phyloP scores from a whole-genome alignment of 805 yeast species.

The Zygosaccharomyces lentus region DNA sequence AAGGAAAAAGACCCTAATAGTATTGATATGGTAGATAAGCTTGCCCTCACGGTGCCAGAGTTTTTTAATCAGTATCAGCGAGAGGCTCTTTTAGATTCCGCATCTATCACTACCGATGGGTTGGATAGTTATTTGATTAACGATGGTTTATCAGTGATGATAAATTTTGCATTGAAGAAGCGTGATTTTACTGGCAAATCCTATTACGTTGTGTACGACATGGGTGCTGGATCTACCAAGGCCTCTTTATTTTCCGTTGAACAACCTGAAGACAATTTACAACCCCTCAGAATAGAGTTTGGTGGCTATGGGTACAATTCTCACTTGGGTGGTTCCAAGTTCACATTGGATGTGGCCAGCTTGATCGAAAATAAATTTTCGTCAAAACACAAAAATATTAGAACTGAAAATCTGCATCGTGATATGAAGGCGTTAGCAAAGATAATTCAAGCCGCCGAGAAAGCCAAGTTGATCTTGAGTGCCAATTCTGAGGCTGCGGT shows the following conservation, averaged over 20 bases:
- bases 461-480: constrained; percentile 79
- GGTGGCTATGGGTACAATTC: constrained; percentile 69
- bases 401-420: constrained; percentile 38
- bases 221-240: constrained; percentile 89
- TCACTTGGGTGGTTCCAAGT: constrained; percentile 68
- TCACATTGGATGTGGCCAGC: constrained; percentile 63
- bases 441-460: constrained; percentile 79
- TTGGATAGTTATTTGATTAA: constrained; percentile 62
- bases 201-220: constrained; percentile 72
- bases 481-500: constrained; percentile 80
- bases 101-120: constrained; percentile 55
- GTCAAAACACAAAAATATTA: constrained; percentile 39
- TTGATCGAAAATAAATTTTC: constrained; percentile 58
- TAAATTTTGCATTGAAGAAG: constrained; percentile 57
- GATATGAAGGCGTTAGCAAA: constrained; percentile 60
- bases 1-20: constrained; percentile 49
- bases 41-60: constrained; percentile 76
- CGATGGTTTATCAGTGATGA: constrained; percentile 89
- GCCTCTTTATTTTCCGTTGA: constrained; percentile 73
- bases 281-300: constrained; percentile 49
- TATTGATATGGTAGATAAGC: constrained; percentile 48
- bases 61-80: constrained; percentile 62
- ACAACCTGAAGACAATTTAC: constrained; percentile 40
- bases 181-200: constrained; percentile 30
- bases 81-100: constrained; percentile 66